Evolutionary conservation across 2,329 filamentous ascomycete genomes (phyloP).

Genomic region (Mycosphaerella sp.): DNA sequence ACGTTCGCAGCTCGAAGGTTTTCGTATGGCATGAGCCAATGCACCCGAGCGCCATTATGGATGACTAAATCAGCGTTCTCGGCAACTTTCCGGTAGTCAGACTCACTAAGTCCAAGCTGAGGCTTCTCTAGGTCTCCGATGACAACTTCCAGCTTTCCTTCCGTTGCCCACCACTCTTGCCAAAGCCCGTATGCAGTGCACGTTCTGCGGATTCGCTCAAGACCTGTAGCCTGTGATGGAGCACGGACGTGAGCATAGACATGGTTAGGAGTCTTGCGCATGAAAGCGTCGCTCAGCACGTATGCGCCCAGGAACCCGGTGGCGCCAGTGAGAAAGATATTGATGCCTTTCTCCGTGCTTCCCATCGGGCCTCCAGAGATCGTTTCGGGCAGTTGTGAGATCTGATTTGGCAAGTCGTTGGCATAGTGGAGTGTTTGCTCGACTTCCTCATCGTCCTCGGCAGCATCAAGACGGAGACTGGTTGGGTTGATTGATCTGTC

Average conservation of each 20-base stretch:
- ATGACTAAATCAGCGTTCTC: constrained; percentile 62
- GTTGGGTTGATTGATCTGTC: constrained; percentile 47
- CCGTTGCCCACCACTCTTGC: constrained; percentile 59
- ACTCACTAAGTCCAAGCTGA: constrained; percentile 63
- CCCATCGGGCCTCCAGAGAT: constrained; percentile 30
- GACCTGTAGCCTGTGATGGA: constrained; percentile 53
- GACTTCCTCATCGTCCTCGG: constrained; percentile 45
- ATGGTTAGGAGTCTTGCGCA: constrained; percentile 47
- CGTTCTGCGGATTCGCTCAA: constrained; percentile 60
- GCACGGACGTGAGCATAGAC: constrained; percentile 72
- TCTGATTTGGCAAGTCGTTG: constrained; percentile 49
- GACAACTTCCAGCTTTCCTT: constrained; percentile 56
- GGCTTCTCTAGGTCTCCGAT: constrained; percentile 68
- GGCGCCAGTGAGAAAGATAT: constrained; percentile 75
- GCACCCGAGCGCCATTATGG: constrained; percentile 72
- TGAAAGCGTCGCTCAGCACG: constrained; percentile 67
- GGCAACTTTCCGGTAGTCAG: constrained; percentile 59
- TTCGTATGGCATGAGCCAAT: constrained; percentile 77
- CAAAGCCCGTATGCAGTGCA: constrained; percentile 75
- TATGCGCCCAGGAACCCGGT: constrained; percentile 85
- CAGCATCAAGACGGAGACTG: constrained; percentile 43
- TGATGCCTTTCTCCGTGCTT: constrained; percentile 27
- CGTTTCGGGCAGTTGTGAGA: constrained; percentile 44
- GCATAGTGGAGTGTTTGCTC: constrained; percentile 49
- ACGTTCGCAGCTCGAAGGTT: constrained; percentile 71